Evolutionary conservation across 371 early-diverging fungal genomes (phyloP).

Genomic region (Dinochytrium kinnereticum): DNA sequence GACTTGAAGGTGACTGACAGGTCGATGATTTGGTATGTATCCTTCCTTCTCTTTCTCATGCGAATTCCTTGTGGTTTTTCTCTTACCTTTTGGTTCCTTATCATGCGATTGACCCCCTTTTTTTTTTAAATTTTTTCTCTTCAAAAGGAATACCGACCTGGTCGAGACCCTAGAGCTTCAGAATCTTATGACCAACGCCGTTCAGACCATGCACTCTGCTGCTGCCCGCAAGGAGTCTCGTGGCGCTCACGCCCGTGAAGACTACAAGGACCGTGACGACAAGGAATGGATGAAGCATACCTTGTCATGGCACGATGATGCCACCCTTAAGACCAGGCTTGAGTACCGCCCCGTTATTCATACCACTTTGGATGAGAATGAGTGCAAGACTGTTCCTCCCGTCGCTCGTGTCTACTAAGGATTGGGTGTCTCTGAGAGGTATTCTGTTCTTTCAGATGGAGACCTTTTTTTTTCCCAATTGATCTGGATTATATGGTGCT

Average conservation of each 20-base stretch:
- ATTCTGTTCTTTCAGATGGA: not conserved
- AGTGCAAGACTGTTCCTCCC: constrained; percentile 93
- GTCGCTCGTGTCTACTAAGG: constrained; percentile 91
- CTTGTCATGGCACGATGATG: constrained; percentile 88
- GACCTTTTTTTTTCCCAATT: not conserved
- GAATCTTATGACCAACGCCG: constrained; percentile 95
- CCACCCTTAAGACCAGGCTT: constrained; percentile 78
- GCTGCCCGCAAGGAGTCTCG: constrained; percentile 95
- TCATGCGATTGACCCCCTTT: not conserved
- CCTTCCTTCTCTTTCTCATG: not conserved
- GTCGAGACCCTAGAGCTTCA: constrained; percentile 95
- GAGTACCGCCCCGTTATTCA: constrained; percentile 82
- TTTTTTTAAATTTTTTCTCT: not conserved
- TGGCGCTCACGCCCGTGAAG: constrained; percentile 98
- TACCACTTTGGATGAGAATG: constrained; percentile 88
- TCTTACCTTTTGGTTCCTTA: constrained; percentile 8
- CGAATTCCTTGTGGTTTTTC: not conserved
- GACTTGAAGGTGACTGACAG: constrained; percentile 91
- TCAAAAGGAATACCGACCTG: constrained; percentile 84
- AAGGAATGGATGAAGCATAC: constrained; percentile 98
- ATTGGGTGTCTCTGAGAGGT: too few species aligned
- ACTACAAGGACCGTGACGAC: constrained; percentile 88
- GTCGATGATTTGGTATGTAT: constrained; percentile 87
- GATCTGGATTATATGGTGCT: not conserved
- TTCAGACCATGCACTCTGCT: constrained; percentile 96